Base-by-base conservation (phyloP, 805 yeast genomes). In the Clavispora phyllophila region DNA sequence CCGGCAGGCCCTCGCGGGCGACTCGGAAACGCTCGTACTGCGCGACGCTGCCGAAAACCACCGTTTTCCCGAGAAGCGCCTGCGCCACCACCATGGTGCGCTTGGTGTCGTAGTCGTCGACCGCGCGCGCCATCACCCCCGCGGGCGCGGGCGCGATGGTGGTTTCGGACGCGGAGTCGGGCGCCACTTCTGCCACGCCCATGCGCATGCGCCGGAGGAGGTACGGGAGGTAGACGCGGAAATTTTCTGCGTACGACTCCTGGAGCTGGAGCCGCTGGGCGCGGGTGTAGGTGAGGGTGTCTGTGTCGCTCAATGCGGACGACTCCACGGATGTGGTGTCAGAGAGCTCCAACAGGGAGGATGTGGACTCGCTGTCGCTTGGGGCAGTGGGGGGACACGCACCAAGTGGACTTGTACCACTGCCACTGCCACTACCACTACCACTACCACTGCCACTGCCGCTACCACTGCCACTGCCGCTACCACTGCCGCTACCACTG, bases 191-290 rank as follows among this genome's bases (percentile, higher is more conserved):
- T 24, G 41, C 36, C 23, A 20, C 20, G 44, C 50, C 51, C 15
- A 57, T 27, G 20, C 72, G 53, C 37, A 55, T 37, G 25, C 62
- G 56, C 25, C 72, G 50, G n/a, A 66, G 37, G n/a, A 68, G 48
- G 50, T 47, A 70, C 5, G 75, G 75, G 7, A 66, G 47, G 47
- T 68, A 70, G 24, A 54, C 48, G 9, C 63, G 62, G 47, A 60
- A 70, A 43, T 70, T 70, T n/a, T 62, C 71, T 22, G 52, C 53
- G 48, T 55, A 70, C 2, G 65, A 54, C 0, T 54, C 60, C 51
- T 68, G 75, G n/a, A 68, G 53, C 25, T 65, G 66, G 29, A 59
- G 47, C 15, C 64, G 51, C 13, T 58, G 61, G 12, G 43, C 47
- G 22, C 44, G 45, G 19, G 56, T 52, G 17, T 51, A 45, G 20